phyloP scores from a whole-genome alignment of 1,284 basidiomycete species.

The Agroathelia rolfsii region DNA sequence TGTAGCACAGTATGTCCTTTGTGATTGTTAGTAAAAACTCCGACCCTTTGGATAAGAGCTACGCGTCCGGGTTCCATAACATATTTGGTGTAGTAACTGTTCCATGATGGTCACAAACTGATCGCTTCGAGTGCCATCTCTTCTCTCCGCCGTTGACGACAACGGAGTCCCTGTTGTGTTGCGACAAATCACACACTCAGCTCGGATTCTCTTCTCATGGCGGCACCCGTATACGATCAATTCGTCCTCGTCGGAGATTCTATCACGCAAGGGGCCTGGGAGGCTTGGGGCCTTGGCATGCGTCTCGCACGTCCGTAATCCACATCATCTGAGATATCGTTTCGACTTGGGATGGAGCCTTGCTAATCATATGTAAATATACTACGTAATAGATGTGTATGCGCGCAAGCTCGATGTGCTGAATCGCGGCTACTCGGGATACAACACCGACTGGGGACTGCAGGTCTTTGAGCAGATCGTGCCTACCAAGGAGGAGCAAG shows the following conservation, averaged over 20 bases:
- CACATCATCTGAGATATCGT: no score
- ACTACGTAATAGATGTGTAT: slow-evolving; percentile 52
- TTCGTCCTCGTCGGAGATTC: slow-evolving; percentile 74
- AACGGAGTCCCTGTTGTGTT: no score
- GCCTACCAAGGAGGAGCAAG: slow-evolving; percentile 40
- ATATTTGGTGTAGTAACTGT: no score
- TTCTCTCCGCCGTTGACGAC: no score
- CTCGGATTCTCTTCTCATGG: no score
- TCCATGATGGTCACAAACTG: no score
- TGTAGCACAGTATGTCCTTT: no score
- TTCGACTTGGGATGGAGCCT: slow-evolving; percentile 8
- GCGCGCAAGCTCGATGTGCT: slow-evolving; percentile 72
- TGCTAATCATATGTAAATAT: not conserved
- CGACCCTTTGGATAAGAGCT: no score
- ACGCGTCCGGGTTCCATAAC: no score
- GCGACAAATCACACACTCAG: no score
- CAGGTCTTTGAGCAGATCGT: slow-evolving; percentile 71
- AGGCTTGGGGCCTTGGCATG: slow-evolving; percentile 48
- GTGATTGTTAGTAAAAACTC: no score
- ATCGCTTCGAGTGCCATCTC: no score
- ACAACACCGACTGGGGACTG: slow-evolving; percentile 78
- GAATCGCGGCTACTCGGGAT: slow-evolving; percentile 74
- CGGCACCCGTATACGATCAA: slow-evolving; percentile 45
- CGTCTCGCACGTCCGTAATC: slow-evolving; percentile 47
- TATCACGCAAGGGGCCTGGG: slow-evolving; percentile 59